Conservation (phyloP, 2,329 filamentous ascomycete species). For the Colletotrichum chrysophilum region DNA sequence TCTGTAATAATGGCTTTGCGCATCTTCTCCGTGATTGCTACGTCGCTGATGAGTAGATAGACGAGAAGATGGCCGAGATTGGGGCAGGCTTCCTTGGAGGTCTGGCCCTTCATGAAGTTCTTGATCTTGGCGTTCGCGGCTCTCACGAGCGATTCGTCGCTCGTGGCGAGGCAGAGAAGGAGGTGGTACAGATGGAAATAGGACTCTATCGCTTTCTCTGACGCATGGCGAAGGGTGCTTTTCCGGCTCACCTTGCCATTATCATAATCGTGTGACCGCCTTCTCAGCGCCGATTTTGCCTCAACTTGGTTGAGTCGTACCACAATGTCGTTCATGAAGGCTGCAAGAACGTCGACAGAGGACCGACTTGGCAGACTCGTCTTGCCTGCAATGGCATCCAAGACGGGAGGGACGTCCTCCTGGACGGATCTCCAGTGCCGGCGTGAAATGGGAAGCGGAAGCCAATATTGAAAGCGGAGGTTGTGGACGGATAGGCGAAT, state of each 20-base stretch:
- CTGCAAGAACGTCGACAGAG: slow-evolving; percentile 41
- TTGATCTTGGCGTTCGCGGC: slow-evolving; percentile 44
- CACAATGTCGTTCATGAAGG: slow-evolving; percentile 57
- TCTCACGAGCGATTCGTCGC: slow-evolving; percentile 36
- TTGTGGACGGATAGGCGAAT: slow-evolving; percentile 48
- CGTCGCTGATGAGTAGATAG: slow-evolving; percentile 49
- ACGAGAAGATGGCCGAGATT: slow-evolving; percentile 55
- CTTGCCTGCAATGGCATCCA: slow-evolving; percentile 26
- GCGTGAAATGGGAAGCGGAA: slow-evolving; percentile 50
- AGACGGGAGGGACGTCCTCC: slow-evolving; percentile 23
- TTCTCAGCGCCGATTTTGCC: not conserved
- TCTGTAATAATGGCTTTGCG: slow-evolving; percentile 50
- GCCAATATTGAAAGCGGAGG: slow-evolving; percentile 45
- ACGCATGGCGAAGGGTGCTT: slow-evolving; percentile 50
- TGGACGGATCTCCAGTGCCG: slow-evolving; percentile 48
- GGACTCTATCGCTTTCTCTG: slow-evolving; percentile 57
- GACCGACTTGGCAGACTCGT: slow-evolving; percentile 22
- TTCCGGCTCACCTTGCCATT: slow-evolving; percentile 20
- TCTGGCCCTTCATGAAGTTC: slow-evolving; percentile 42
- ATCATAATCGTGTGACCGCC: not conserved
- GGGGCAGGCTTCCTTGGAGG: slow-evolving; percentile 45
- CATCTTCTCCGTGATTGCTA: slow-evolving; percentile 42
- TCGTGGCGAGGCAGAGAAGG: slow-evolving; percentile 50
- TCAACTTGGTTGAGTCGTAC: slow-evolving; percentile 47
- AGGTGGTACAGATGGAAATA: slow-evolving; percentile 59